Evolutionary conservation across 805 yeast species (phyloP).

Genomic region (Yueomyces sp.): DNA sequence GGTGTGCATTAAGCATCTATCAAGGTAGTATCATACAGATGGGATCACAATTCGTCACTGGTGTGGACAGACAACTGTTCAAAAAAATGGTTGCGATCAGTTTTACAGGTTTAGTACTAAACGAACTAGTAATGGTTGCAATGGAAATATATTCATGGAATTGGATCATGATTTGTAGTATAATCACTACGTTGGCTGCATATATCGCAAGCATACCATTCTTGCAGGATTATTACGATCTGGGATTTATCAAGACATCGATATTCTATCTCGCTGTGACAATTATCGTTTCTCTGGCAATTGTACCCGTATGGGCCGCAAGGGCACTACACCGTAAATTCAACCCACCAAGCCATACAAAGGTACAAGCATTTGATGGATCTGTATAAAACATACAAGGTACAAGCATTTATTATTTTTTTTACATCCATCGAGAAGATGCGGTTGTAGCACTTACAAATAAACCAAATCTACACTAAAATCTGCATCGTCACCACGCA

Average conservation of each 20-base stretch:
- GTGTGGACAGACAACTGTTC: slow-evolving; percentile 42
- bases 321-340: slow-evolving; percentile 61
- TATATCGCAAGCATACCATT: slow-evolving; percentile 74
- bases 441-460: too few relatives aligned
- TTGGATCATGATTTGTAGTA: slow-evolving; percentile 57
- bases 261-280: slow-evolving; percentile 57
- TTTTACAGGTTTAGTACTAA: slow-evolving; percentile 64
- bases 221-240: slow-evolving; percentile 70
- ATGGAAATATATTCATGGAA: slow-evolving; percentile 90
- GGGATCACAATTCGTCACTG: slow-evolving; percentile 65
- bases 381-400: background rate
- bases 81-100: slow-evolving; percentile 74
- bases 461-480: too few relatives aligned
- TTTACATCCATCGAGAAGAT: too few relatives aligned
- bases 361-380: slow-evolving; percentile 55
- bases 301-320: slow-evolving; percentile 82
- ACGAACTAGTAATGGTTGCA: slow-evolving; percentile 90
- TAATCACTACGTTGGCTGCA: slow-evolving; percentile 51
- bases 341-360: slow-evolving; percentile 92
- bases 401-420: too few relatives aligned
- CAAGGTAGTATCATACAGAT: slow-evolving; percentile 85
- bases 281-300: slow-evolving; percentile 51
- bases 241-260: slow-evolving; percentile 43
- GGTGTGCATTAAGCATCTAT: slow-evolving; percentile 78
- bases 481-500: too few relatives aligned